These are phyloP conservation scores for Nakazawaea wyomingensis DNA, from an alignment of 805 yeast genomes.

Conservation along the genomic window DNA sequence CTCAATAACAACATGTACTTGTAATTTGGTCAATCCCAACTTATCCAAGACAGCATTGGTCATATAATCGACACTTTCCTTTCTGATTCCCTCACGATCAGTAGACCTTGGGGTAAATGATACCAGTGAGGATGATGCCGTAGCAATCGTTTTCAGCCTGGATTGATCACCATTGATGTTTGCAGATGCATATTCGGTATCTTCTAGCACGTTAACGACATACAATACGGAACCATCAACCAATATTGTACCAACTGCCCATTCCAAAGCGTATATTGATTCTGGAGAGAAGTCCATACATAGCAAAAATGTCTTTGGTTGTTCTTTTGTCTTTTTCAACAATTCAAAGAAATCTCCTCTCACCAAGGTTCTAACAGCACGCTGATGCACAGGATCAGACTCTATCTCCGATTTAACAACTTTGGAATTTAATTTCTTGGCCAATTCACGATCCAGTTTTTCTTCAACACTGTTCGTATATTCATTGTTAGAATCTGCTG, in stretches of 20 bases:
- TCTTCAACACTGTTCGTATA: constrained; percentile 67
- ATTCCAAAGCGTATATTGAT: constrained; percentile 76
- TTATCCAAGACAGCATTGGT: constrained; percentile 36
- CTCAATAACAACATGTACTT: constrained; percentile 68
- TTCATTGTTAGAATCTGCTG: constrained; percentile 44
- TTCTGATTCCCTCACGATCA: constrained; percentile 32
- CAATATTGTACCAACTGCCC: constrained; percentile 82
- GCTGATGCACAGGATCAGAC: constrained; percentile 43
- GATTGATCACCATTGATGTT: constrained; percentile 29
- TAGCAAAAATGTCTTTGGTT: constrained; percentile 58
- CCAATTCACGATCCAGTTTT: constrained; percentile 55
- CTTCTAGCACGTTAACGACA: constrained; percentile 57
- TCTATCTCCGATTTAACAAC: constrained; percentile 53
- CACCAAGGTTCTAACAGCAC: constrained; percentile 66
- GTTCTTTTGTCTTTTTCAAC: constrained; percentile 16
- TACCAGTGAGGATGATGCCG: constrained; percentile 9
- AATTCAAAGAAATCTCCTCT: constrained; percentile 61
- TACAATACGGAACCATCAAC: constrained; percentile 80
- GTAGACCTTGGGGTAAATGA: constrained; percentile 11
- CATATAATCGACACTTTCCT: constrained; percentile 37
- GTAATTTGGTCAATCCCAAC: constrained; percentile 60
- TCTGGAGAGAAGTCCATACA: constrained; percentile 84
- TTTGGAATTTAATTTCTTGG: constrained; percentile 46
- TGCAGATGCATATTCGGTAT: constrained; percentile 30
- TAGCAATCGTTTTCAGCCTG: constrained; percentile 6